These are phyloP conservation scores for Sporothrix pallida DNA, from an alignment of 2,329 filamentous ascomycete genomes.

Conservation along the genomic window DNA sequence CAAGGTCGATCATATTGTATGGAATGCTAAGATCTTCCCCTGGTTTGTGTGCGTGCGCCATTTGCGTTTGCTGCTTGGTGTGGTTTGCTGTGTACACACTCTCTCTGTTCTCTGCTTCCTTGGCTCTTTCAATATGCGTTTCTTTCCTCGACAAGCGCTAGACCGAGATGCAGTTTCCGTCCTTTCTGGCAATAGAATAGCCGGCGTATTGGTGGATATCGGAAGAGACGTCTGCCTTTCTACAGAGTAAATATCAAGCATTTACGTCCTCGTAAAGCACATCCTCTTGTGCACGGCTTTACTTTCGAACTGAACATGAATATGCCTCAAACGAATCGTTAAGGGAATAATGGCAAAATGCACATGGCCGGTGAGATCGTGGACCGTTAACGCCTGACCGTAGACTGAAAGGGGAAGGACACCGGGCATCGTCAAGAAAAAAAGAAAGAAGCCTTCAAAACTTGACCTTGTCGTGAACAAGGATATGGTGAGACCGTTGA, in stretches of 20 bases:
- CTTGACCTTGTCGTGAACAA: background rate
- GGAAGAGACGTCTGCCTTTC: background rate
- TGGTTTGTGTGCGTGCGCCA: background rate
- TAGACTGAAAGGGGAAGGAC: background rate
- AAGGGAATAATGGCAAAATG: background rate
- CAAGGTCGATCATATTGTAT: constrained; percentile 21
- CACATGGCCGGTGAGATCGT: background rate
- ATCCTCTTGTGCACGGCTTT: background rate
- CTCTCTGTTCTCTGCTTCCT: background rate
- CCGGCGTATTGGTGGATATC: background rate
- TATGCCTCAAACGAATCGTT: background rate
- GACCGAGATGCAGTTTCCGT: constrained; percentile 3
- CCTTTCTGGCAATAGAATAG: background rate
- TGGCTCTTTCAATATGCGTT: background rate
- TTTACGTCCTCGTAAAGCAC: no score
- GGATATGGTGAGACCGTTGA: constrained; percentile 1
- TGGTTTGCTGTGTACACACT: no score
- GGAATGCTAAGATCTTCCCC: constrained; percentile 21
- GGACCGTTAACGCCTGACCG: background rate
- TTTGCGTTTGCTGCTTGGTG: background rate
- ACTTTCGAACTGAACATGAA: background rate
- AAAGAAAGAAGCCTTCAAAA: background rate
- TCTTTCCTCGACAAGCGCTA: background rate
- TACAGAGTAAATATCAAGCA: no score
- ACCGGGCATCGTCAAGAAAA: background rate